phyloP scores from a whole-genome alignment of 148 eudicot species.

The Vaccinium myrtillus region DNA sequence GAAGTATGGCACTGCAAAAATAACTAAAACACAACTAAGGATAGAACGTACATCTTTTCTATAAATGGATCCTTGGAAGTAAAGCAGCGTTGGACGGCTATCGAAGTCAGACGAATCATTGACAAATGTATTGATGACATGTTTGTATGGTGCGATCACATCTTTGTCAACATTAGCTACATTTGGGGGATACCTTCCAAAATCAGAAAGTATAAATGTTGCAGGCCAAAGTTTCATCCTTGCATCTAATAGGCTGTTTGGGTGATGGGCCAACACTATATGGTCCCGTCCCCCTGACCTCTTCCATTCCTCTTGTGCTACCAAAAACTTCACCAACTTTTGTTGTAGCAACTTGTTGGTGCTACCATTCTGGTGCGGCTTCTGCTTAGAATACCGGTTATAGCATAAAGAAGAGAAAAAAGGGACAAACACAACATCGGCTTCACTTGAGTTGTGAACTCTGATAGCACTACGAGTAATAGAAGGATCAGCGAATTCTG shows the following conservation, averaged over 20 bases:
- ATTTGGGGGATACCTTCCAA: slow-evolving; percentile 91
- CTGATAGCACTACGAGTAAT: slow-evolving; percentile 55
- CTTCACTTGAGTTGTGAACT: slow-evolving; percentile 80
- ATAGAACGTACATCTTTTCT: slow-evolving; percentile 81
- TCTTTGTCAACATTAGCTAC: slow-evolving; percentile 95
- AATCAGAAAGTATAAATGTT: slow-evolving; percentile 79
- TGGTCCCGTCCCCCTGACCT: slow-evolving; percentile 83
- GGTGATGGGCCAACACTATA: slow-evolving; percentile 89
- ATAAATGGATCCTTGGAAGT: slow-evolving; percentile 91
- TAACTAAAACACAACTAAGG: neutral
- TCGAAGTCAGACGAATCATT: slow-evolving; percentile 76
- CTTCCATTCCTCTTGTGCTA: slow-evolving; percentile 83
- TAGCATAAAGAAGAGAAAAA: slow-evolving; percentile 85
- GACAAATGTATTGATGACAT: slow-evolving; percentile 58
- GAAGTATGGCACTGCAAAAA: neutral
- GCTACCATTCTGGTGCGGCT: slow-evolving; percentile 45
- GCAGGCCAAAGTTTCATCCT: slow-evolving; percentile 91
- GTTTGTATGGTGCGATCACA: slow-evolving; percentile 91
- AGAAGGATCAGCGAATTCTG: slow-evolving; percentile 48
- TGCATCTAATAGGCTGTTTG: slow-evolving; percentile 83
- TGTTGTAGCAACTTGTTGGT: slow-evolving; percentile 57
- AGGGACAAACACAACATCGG: slow-evolving; percentile 90
- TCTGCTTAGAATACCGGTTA: slow-evolving; percentile 61
- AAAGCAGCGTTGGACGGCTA: slow-evolving; percentile 75
- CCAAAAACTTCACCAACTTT: slow-evolving; percentile 65